Evolutionary conservation across 2,329 filamentous ascomycete genomes (phyloP), one percentile per base, ranked within the genome.

Genomic region (Myriosclerotinia curreyana): DNA sequence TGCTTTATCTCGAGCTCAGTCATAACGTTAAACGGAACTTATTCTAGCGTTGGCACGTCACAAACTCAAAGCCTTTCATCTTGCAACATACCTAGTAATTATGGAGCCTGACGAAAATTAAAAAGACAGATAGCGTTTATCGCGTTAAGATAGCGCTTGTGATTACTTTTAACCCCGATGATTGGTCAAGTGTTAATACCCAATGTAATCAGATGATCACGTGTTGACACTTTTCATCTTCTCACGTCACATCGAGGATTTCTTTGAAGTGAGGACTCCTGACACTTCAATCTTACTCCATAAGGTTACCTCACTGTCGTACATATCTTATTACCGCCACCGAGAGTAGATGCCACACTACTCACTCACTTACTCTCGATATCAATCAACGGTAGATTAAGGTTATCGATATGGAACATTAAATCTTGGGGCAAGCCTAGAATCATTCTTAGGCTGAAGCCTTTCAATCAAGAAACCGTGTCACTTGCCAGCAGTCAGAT

Each of bases 141-240:
- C 60, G 60, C 60, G 60, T 36, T 36, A 62, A 62, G 40, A 62
- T 62, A 48, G 60, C 60, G 60, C 60, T 62, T 62, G 60, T 46
- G 50, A 62, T 15, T 31, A 5, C 3, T 22, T 42, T 22, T 22
- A 34, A 14, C 8, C 9, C 17, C 6, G 9, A 44, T 44, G 36
- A 54, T 61, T 61, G 59, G 59, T 6, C 48, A 54, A 25, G n/a
- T 42, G 14, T 58, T 25, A 9, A 48, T 20, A 34, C n/a, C n/a
- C n/a, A 14, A 59, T 25, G 2, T 48, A 36, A 25, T 59, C 55
- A 59, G 4, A n/a, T 59, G 42, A 59, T 59, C 55, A 59, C 55
- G 55, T 59, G 55, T 25, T 11, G n/a, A 14, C 20, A 20, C 31
- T 48, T 55, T 6, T 7, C 2, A 25, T 48, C 25, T 36, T 34